Conservation (phyloP, 2,329 filamentous ascomycete genomes). For the Colletotrichum cuscutae region DNA sequence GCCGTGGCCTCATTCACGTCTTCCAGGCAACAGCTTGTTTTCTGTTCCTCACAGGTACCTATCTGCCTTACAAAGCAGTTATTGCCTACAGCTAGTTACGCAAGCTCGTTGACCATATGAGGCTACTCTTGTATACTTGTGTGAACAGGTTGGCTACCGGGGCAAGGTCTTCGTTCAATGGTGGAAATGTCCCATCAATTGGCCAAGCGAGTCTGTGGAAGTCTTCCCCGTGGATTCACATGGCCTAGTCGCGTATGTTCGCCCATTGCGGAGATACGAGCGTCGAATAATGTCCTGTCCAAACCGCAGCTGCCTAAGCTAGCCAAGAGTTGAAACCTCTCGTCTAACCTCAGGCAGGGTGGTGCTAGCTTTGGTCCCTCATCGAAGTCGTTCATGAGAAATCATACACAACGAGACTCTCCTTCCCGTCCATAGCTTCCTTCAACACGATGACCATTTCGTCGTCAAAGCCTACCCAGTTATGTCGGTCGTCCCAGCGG, state of each 20-base stretch:
- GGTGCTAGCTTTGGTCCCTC: neutral
- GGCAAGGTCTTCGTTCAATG: neutral
- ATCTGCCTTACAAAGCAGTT: neutral
- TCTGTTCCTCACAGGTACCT: neutral
- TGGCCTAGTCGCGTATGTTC: neutral
- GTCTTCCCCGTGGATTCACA: neutral
- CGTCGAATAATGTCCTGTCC: neutral
- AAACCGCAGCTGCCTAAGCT: neutral
- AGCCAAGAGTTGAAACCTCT: neutral
- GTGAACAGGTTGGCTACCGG: neutral
- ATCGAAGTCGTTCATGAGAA: slow-evolving; percentile 69
- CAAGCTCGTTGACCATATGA: neutral
- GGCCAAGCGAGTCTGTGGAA: neutral
- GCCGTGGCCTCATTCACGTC: neutral
- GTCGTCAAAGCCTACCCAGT: slow-evolving; percentile 89
- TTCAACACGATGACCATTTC: slow-evolving; percentile 90
- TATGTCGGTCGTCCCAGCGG: slow-evolving; percentile 58
- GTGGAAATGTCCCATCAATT: neutral
- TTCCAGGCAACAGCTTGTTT: neutral
- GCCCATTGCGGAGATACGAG: neutral
- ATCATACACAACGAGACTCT: slow-evolving; percentile 86
- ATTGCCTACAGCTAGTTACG: neutral
- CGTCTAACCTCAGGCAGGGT: neutral
- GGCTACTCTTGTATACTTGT: neutral
- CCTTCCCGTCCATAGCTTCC: slow-evolving; percentile 73